Evolutionary conservation across 345 rosid genomes (phyloP).

Genomic region (Pelargonium nanum): DNA sequence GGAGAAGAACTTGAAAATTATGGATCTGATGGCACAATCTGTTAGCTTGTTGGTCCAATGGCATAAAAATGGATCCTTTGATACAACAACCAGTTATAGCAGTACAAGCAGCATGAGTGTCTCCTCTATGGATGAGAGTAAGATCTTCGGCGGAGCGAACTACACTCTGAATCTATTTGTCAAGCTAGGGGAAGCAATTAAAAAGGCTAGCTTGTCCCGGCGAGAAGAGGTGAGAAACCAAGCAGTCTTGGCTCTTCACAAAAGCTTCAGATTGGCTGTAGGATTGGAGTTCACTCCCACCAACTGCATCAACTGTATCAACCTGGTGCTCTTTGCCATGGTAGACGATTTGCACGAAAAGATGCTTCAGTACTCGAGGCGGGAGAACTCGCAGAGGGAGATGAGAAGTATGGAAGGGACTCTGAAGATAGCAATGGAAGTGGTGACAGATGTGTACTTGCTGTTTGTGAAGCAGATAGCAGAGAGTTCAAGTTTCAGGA

Average conservation of each 20-base stretch:
- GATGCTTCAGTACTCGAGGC: constrained; percentile 67
- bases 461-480: constrained; percentile 38
- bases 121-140: constrained; percentile 54
- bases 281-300: constrained; percentile 56
- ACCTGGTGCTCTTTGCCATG: constrained; percentile 49
- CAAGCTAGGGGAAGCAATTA: constrained; percentile 68
- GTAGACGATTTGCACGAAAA: constrained; percentile 85
- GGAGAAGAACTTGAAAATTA: constrained; percentile 57
- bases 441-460: constrained; percentile 47
- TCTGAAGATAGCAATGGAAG: constrained; percentile 52
- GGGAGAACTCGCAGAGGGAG: constrained; percentile 69
- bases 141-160: constrained; percentile 22
- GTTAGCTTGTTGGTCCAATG: constrained; percentile 44
- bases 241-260: constrained; percentile 43
- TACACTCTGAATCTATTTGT: constrained; percentile 41
- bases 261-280: constrained; percentile 43
- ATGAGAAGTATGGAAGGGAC: constrained; percentile 89
- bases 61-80: constrained; percentile 35
- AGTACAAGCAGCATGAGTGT: constrained; percentile 35
- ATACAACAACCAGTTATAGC: constrained; percentile 31
- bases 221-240: constrained; percentile 78
- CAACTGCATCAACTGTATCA: constrained; percentile 49
- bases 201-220: constrained; percentile 67
- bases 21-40: constrained; percentile 64
- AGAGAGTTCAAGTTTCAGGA: constrained; percentile 49